Conservation (phyloP, 139 green algal genomes). For the Chlorella sp. region DNA sequence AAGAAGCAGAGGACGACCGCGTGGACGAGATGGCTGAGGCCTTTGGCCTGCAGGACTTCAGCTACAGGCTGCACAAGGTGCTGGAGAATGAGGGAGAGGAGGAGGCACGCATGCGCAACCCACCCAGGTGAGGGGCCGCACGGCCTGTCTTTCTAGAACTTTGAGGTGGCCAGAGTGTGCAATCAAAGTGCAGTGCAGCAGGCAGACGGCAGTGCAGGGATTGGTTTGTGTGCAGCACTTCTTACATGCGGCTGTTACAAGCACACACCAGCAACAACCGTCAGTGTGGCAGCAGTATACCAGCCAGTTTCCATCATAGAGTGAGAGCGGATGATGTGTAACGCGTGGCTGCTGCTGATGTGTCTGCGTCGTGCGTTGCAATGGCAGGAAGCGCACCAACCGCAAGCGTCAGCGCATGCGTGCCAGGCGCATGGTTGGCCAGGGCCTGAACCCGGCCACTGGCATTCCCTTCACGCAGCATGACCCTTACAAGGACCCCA, state of each 20-base stretch:
- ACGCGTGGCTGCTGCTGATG: background rate
- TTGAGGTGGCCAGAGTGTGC: background rate
- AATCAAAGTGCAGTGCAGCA: background rate
- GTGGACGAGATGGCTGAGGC: constrained; percentile 17
- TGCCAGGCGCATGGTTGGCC: constrained; percentile 58
- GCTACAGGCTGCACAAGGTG: constrained; percentile 47
- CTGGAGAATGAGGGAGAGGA: constrained; percentile 58
- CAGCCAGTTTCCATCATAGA: background rate
- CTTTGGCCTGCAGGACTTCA: constrained; percentile 56
- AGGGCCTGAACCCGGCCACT: constrained; percentile 52
- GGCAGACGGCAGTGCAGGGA: background rate
- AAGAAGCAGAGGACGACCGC: constrained; percentile 8
- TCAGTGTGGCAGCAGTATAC: background rate
- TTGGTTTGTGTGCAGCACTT: background rate
- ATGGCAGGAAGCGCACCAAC: constrained; percentile 28
- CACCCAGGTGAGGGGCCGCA: constrained; percentile 29
- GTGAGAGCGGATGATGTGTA: too few relatives aligned
- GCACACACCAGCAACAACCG: background rate
- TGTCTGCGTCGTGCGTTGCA: background rate
- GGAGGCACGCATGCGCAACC: constrained; percentile 33
- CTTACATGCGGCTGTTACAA: background rate
- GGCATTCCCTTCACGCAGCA: too few relatives aligned
- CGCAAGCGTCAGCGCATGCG: constrained; percentile 58
- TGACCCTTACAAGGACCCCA: too few relatives aligned
- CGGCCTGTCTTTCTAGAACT: too few relatives aligned